Base-by-base conservation (phyloP, 306 rosid species). In the Vicia sativa region DNA sequence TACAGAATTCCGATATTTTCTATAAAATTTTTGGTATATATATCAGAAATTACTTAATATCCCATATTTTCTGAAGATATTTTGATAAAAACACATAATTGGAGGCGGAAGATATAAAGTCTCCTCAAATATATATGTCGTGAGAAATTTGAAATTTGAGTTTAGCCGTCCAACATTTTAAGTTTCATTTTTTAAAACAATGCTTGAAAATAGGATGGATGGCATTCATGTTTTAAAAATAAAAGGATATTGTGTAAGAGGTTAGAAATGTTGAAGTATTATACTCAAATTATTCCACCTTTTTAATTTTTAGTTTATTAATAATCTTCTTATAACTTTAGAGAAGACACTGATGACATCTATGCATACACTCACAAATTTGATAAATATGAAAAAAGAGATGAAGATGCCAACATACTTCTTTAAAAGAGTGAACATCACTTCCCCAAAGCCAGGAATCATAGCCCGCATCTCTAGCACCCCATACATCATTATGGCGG, bases 381-480 rank as follows among this genome's bases (percentile, higher is more conserved):
- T 10, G 15, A 60, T 4, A 5, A 14, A 3, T 5, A 35, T n/a
- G n/a, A n/a, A 12, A 16, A 57, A 48, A 18, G 41, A 77, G 73
- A 65, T n/a, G 38, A 57, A 35, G 43, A 70, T 26, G 64, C 62
- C 34, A 46, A 41, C 57, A 45, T 84, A 93, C 98, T 97, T 93
- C 95, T 72, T 72, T 83, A 64, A 93, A 93, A 78, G 98, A 88
- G 81, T 85, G 81, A 76, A 93, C 97, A 79, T 93, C 98, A 66
- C 89, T 90, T 75, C 98, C 98, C 97, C 98, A 93, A 76, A 93
- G 98, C 97, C 87, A 90, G 68, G 95, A 97, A 80, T 93, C 98
- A 73, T 97, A 93, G 44, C 98, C 98, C 10, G 98, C 98, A 85
- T 86, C 98, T 88, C 98, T 83, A 11, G 98, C 98, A 59, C 98